Percentiles rank a stretch among this genome's conserved stretches.
phyloP scores from a whole-genome alignment of 768 basidiomycete species.

The Sporobolomyces phaffii region DNA sequence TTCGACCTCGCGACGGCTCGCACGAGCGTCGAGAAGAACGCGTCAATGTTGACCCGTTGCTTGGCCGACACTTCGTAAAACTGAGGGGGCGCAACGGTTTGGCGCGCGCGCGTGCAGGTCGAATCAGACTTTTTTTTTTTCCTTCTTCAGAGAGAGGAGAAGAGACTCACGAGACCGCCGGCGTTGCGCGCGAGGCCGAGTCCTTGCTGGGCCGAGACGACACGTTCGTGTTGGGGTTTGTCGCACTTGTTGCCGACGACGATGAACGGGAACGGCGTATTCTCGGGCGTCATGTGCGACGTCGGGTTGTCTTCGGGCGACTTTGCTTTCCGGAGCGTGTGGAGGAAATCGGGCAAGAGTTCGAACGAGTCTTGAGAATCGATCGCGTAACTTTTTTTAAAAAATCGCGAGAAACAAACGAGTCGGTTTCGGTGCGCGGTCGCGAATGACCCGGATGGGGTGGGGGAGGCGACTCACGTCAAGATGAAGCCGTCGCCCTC shows the following conservation, averaged over 20 bases:
- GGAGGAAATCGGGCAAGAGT: conserved; percentile 27
- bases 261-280: conserved; percentile 36
- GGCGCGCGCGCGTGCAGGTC: too few species aligned
- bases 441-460: too few species aligned
- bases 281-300: conserved; percentile 13
- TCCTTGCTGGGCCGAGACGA: conserved; percentile 12
- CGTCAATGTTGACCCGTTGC: conserved; percentile 92
- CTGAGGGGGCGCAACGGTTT: conserved; percentile 42
- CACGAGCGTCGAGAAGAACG: conserved; percentile 87
- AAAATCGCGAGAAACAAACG: not conserved
- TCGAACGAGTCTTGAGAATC: conserved; percentile 24
- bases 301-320: conserved; percentile 21
- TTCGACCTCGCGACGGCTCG: conserved; percentile 90
- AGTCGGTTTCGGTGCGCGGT: too few species aligned
- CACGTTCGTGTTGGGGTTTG: not conserved
- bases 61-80: conserved; percentile 96
- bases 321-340: conserved; percentile 28
- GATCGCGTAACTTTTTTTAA: conserved; percentile 21
- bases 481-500: conserved; percentile 34
- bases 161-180: conserved; percentile 24
- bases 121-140: too few species aligned
- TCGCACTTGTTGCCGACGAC: conserved; percentile 35
- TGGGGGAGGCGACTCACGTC: conserved; percentile 4
- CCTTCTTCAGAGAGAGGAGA: not conserved
- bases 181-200: conserved; percentile 3